Percentiles rank a stretch among this genome's conserved stretches.
Evolutionary conservation across 2,329 filamentous ascomycete genomes (phyloP).

Genomic region (Dryadomyces quercivorus): DNA sequence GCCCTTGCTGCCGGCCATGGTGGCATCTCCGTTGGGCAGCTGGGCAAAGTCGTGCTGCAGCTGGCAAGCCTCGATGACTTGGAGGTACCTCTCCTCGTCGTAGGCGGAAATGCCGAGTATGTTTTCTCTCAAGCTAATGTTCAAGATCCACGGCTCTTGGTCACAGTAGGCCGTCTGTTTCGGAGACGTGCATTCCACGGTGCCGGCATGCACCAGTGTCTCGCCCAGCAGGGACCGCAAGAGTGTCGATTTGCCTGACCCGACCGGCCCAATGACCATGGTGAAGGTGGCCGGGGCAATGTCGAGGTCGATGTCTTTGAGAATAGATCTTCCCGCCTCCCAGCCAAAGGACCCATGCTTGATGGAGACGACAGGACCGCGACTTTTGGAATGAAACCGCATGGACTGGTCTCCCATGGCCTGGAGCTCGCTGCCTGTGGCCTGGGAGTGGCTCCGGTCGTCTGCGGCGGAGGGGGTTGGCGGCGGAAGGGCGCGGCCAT

Average conservation of each 20-base stretch:
- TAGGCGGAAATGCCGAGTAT: constrained; percentile 20
- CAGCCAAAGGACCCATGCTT: not conserved
- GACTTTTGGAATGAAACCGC: not conserved
- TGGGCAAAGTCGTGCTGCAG: constrained; percentile 15
- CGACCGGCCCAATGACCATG: constrained; percentile 27
- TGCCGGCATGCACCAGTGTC: constrained; percentile 14
- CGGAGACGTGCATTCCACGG: constrained; percentile 11
- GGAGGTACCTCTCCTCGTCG: constrained; percentile 17
- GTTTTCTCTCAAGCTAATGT: constrained; percentile 23
- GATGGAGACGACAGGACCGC: not conserved
- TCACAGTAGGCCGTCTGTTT: constrained; percentile 26
- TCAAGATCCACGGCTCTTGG: constrained; percentile 30
- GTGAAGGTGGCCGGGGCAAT: constrained; percentile 16
- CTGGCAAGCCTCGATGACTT: constrained; percentile 16
- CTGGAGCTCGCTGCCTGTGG: not conserved
- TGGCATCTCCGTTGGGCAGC: constrained; percentile 14
- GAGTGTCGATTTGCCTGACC: constrained; percentile 29
- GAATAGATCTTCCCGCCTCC: constrained; percentile 9
- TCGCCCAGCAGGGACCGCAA: constrained; percentile 27
- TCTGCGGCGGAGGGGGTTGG: not conserved
- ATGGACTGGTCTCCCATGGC: not conserved
- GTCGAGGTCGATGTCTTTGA: constrained; percentile 15
- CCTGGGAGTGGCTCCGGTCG: no score
- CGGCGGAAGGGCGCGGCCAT: not conserved
- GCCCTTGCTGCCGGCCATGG: constrained; percentile 15